phyloP scores from a whole-genome alignment of 306 rosid genomes.

The Medicago lupulina region DNA sequence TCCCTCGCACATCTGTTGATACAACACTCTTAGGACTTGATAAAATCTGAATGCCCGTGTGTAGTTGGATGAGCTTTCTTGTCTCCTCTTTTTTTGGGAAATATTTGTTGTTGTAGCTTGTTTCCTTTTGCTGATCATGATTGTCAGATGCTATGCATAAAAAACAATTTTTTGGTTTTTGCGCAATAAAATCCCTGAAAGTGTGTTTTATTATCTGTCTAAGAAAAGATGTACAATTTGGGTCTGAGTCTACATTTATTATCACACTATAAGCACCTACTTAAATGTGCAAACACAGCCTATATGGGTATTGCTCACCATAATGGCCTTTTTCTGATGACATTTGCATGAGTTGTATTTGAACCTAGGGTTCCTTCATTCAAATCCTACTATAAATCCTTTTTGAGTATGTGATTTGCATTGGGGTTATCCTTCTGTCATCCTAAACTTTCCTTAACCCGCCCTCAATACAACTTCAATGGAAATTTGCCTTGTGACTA shows the following conservation, averaged over 20 bases:
- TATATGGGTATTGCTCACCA: background rate
- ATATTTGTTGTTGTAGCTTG: background rate
- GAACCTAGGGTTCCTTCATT: slow-evolving; percentile 2
- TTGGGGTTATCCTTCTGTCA: background rate
- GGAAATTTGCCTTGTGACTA: slow-evolving; percentile 13
- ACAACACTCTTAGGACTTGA: background rate
- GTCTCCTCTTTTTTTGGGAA: background rate
- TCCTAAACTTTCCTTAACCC: background rate
- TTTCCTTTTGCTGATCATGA: slow-evolving; percentile 10
- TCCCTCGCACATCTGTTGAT: background rate
- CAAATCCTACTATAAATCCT: slow-evolving; percentile 22
- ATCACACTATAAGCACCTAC: background rate
- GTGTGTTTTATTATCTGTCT: background rate
- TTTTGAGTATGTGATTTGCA: background rate
- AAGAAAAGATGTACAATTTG: background rate
- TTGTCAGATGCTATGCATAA: slow-evolving; percentile 12
- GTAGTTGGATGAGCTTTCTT: slow-evolving; percentile 11
- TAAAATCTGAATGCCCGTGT: background rate
- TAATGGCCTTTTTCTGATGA: background rate
- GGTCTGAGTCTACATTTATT: background rate
- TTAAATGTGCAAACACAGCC: background rate
- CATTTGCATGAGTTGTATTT: slow-evolving; percentile 26
- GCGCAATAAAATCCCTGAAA: background rate
- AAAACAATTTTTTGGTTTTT: slow-evolving; percentile 11
- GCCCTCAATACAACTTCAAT: background rate